Base-by-base conservation (phyloP, 1,139 yeast genomes). In the Blastobotrys persicus region DNA sequence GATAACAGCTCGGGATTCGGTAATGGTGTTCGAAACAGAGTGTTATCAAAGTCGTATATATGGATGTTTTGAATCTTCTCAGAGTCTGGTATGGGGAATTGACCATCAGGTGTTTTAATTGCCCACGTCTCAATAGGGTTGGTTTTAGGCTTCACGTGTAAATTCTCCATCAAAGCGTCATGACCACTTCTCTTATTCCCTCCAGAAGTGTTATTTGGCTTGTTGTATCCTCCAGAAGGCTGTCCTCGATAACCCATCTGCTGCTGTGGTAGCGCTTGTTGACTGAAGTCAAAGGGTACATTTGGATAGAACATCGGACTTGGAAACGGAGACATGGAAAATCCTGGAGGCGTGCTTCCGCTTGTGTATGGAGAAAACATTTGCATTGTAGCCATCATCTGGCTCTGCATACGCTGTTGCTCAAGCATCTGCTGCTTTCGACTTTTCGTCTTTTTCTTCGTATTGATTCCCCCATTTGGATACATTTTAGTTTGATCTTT, bases 11-110 rank as follows among this genome's bases (percentile, higher is more conserved):
- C 59, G 1, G 69, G 68, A 54, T 74, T 75, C 0, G 79, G 78
- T 1, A 60, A 56, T 1, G 80, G 79, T 2, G 79, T 69, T 26
- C 61, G 57, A 56, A 74, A 75, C 14, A 77, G 58, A 0, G 79
- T 74, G 45, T 74, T 72, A 57, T 77, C 81, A 52, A 76, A 76
- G 54, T 76, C 80, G 56, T 73, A 76, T 13, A 76, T 60, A 55
- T 74, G 76, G 3, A 76, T 57, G 3, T 45, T 45, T 16, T 35
- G 43, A 20, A 51, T 51, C 28, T 31, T 13, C n/a, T 40, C 11
- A 1, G 33, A 31, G 3, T 32, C 40, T 9, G 50, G 50, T n/a
- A 19, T 11, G 3, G 2, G 14, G 6, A 18, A n/a, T 17, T 7
- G 12, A 14, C 17, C n/a, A 14, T 13, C 12, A 4, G 41, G 41